A percentile compares a stretch with the other conserved stretches of the same genome.
These are phyloP conservation scores for Tephrocybe sp. DNA, from an alignment of 768 basidiomycete genomes.

Conservation along the genomic window DNA sequence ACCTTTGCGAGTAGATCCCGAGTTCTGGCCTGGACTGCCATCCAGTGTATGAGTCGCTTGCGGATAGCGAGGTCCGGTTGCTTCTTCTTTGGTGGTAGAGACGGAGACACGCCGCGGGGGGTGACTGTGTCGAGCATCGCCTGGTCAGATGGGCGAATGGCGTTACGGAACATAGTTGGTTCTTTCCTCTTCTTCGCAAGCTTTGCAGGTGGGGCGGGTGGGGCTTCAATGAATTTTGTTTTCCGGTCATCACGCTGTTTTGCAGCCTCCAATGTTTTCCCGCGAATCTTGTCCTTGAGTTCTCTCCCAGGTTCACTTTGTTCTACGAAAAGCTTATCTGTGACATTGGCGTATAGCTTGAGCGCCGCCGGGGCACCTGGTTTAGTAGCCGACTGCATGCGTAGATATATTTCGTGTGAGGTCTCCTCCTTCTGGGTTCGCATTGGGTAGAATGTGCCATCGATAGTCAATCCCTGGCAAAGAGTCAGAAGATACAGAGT, in stretches of 20 bases:
- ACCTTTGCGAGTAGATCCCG: slow-evolving; percentile 47
- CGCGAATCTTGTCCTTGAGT: slow-evolving; percentile 44
- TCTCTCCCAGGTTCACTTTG: slow-evolving; percentile 50
- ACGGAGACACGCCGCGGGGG: slow-evolving; percentile 27
- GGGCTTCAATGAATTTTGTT: slow-evolving; percentile 50
- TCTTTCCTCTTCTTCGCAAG: slow-evolving; percentile 41
- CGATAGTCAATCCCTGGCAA: slow-evolving; percentile 64
- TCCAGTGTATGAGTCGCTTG: slow-evolving; percentile 51
- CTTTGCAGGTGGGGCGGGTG: slow-evolving; percentile 36
- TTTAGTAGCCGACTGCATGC: slow-evolving; percentile 38
- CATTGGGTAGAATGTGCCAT: slow-evolving; percentile 64
- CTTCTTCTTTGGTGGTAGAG: slow-evolving; percentile 18
- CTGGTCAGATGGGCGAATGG: slow-evolving; percentile 27
- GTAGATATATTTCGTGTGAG: slow-evolving; percentile 73
- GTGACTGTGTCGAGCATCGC: slow-evolving; percentile 28
- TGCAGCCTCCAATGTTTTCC: slow-evolving; percentile 45
- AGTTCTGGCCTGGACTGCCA: slow-evolving; percentile 49
- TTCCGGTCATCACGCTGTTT: slow-evolving; percentile 41
- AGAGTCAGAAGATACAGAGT: slow-evolving; percentile 6
- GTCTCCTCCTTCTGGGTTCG: slow-evolving; percentile 49
- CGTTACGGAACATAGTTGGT: slow-evolving; percentile 39
- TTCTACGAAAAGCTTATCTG: slow-evolving; percentile 71
- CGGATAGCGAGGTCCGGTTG: slow-evolving; percentile 26
- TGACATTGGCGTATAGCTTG: slow-evolving; percentile 72
- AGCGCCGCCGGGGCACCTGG: slow-evolving; percentile 43